Evolutionary conservation across 73 alveolate species (phyloP).

Genomic region (Effrenium voratum): DNA sequence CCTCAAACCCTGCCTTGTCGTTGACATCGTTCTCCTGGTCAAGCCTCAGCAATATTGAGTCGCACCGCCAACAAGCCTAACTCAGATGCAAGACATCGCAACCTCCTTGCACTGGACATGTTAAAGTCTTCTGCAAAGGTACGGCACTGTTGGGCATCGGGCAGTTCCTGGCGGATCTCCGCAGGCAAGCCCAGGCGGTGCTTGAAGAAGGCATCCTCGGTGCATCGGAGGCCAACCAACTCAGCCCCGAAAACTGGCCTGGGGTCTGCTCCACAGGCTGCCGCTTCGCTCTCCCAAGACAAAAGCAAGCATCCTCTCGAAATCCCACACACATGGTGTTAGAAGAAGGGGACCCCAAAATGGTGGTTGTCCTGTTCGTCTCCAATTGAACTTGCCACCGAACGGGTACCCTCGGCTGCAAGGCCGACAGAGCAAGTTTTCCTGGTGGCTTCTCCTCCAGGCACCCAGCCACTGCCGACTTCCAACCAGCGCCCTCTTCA

Average conservation of each 20-base stretch:
- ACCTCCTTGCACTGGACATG: neutral
- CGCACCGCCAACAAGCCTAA: neutral
- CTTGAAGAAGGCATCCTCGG: constrained; percentile 77
- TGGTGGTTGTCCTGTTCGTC: neutral
- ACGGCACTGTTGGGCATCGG: neutral
- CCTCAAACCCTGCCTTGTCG: constrained; percentile 31
- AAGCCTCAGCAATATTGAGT: neutral
- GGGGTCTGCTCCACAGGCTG: no score
- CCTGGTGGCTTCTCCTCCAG: neutral
- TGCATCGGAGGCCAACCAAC: no score
- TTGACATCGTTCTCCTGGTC: constrained; percentile 54
- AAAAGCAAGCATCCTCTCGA: no score
- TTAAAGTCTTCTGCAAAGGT: neutral
- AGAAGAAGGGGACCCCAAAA: constrained; percentile 51
- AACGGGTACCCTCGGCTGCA: neutral
- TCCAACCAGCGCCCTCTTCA: constrained; percentile 65
- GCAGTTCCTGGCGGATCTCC: constrained; percentile 59
- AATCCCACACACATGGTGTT: constrained; percentile 10
- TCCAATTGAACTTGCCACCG: neutral
- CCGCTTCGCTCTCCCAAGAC: no score
- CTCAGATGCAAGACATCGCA: no score
- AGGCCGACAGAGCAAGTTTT: neutral
- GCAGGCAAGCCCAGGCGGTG: constrained; percentile 52
- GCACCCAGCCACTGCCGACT: constrained; percentile 23
- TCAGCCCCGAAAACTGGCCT: no score